Percentiles rank a stretch among this genome's conserved stretches.
These are phyloP conservation scores for Mycogone perniciosa DNA, from an alignment of 2,329 filamentous ascomycete genomes.

Conservation along the genomic window DNA sequence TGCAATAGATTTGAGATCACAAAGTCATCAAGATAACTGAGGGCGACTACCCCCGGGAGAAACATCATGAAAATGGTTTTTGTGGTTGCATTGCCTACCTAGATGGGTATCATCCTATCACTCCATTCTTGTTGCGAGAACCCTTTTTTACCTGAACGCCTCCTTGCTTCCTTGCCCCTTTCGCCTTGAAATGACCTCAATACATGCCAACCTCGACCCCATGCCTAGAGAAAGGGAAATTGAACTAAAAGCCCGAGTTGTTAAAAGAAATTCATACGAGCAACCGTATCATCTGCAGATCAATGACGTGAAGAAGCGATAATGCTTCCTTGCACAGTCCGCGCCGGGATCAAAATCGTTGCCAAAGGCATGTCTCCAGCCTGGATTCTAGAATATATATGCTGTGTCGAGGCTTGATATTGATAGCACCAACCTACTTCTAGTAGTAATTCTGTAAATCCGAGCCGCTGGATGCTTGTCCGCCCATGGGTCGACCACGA, in stretches of 20 bases:
- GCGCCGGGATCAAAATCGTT: too few relatives aligned
- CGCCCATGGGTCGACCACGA: conserved; percentile 21
- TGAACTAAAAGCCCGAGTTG: too few relatives aligned
- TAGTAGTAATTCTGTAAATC: conserved; percentile 39
- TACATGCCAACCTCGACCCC: too few relatives aligned
- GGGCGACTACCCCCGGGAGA: neutral
- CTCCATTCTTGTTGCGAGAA: neutral
- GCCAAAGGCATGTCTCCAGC: neutral
- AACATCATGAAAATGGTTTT: conserved; percentile 1
- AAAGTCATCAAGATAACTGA: neutral
- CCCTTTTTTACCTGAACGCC: neutral
- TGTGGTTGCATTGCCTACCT: neutral
- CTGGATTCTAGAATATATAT: conserved; percentile 1
- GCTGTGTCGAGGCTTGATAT: neutral
- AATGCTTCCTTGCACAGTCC: neutral
- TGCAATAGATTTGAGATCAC: neutral
- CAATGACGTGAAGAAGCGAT: too few relatives aligned
- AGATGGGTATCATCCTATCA: conserved; percentile 11
- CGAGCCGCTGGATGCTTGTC: conserved; percentile 19
- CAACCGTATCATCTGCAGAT: too few relatives aligned
- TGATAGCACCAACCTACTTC: conserved; percentile 7
- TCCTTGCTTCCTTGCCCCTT: neutral
- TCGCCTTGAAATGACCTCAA: neutral
- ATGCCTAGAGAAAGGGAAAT: too few relatives aligned
- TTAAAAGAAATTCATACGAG: too few relatives aligned